phyloP scores from a whole-genome alignment of 441 rosid species.

The Populus tomentosa region DNA sequence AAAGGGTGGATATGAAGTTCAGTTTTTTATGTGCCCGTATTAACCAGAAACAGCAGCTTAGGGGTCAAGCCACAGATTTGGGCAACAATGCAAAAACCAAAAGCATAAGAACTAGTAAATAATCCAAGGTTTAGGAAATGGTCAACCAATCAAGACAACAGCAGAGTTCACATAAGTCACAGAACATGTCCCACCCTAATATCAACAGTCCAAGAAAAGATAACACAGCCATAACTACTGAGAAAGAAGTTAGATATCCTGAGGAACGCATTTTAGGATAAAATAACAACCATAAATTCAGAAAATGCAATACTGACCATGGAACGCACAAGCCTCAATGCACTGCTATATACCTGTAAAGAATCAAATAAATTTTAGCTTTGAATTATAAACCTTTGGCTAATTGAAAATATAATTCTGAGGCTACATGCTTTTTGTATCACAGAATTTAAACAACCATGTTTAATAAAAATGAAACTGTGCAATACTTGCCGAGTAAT shows the following conservation, averaged over 20 bases:
- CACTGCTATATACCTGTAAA: slow-evolving; percentile 93
- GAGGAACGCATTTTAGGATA: slow-evolving; percentile 1
- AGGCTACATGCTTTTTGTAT: background rate
- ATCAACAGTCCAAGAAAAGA: background rate
- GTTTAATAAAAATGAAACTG: background rate
- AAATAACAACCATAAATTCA: background rate
- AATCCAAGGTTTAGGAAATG: background rate
- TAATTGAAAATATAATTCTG: background rate
- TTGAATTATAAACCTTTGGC: slow-evolving; percentile 3
- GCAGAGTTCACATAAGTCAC: background rate
- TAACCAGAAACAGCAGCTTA: slow-evolving; percentile 1
- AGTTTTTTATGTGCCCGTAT: background rate
- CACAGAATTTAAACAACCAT: background rate
- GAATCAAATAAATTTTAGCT: slow-evolving; percentile 11
- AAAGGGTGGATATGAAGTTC: background rate
- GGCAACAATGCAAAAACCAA: background rate
- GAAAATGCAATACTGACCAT: slow-evolving; percentile 57
- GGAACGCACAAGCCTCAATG: slow-evolving; percentile 90
- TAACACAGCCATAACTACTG: background rate
- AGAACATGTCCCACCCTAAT: background rate
- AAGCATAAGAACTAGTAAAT: background rate
- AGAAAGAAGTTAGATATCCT: background rate
- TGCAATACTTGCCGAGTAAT: slow-evolving; percentile 18
- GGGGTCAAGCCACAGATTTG: background rate
- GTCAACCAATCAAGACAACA: background rate